A percentile compares a stretch with the other conserved stretches of the same genome.
phyloP scores from a whole-genome alignment of 2,329 filamentous ascomycete genomes.

The Didymella exigua region DNA sequence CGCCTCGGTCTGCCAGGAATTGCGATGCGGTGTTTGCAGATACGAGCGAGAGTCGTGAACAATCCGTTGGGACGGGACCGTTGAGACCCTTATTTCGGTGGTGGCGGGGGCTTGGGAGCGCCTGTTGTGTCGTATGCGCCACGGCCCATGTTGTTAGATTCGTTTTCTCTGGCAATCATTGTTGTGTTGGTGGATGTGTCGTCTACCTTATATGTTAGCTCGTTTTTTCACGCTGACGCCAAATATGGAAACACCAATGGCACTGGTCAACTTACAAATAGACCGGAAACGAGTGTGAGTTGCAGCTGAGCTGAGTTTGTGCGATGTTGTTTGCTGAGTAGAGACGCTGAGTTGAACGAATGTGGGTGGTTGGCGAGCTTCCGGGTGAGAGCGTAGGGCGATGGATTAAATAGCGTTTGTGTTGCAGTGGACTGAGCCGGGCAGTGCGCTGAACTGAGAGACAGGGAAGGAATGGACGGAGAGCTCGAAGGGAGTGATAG shows the following conservation, averaged over 20 bases:
- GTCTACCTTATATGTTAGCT: constrained; percentile 44
- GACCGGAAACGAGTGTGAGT: constrained; percentile 26
- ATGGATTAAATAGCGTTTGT: constrained; percentile 37
- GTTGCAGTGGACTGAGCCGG: constrained; percentile 39
- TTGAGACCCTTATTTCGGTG: constrained; percentile 44
- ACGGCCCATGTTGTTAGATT: constrained; percentile 55
- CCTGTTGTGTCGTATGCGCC: constrained; percentile 58
- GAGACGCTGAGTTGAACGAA: constrained; percentile 22
- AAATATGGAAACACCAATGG: constrained; percentile 17
- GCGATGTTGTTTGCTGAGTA: constrained; percentile 21
- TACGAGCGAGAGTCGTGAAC: constrained; percentile 4
- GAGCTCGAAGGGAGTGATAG: constrained; percentile 34
- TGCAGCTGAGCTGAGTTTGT: constrained; percentile 29
- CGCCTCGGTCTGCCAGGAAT: constrained; percentile 12
- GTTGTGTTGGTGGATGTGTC: constrained; percentile 29
- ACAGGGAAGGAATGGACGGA: constrained; percentile 31
- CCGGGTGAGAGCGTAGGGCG: constrained; percentile 18
- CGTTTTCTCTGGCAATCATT: constrained; percentile 52
- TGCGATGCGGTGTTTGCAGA: constrained; percentile 2
- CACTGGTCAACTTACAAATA: constrained; percentile 27
- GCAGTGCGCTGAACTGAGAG: constrained; percentile 30
- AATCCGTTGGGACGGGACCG: constrained; percentile 3
- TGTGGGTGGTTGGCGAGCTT: constrained; percentile 26
- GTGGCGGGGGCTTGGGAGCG: constrained; percentile 53
- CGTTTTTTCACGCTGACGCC: constrained; percentile 22